Evolutionary conservation across 2,329 filamentous ascomycete genomes (phyloP), one percentile per base, ranked within the genome.

Genomic region (Emericellopsis atlantica): DNA sequence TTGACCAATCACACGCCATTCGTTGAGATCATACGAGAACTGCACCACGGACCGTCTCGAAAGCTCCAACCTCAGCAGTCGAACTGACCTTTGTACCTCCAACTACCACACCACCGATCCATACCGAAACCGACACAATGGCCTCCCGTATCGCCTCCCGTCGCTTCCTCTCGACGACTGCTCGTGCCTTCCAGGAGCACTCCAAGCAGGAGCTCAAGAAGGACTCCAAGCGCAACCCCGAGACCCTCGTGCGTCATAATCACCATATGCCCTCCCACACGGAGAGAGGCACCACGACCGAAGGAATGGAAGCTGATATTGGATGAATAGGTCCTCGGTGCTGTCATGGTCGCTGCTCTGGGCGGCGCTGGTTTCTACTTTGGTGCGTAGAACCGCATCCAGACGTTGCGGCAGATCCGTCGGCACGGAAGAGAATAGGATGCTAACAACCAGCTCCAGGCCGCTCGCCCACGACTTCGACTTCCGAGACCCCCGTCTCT

Each of bases 341-440:
- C 79, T 58, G 81, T 96, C 62, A 95, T 96, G 87, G 80, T 83
- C 54, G 81, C 81, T 61, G 84, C 86, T 54, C 84, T 95, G 58
- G 80, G 81, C 57, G 79, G 92, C 54, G 90, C 86, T 51, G 90
- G 90, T 60, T 94, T 81, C 79, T 87, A 89, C 69, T 85, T 92
- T 55, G 83, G 83, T 85, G 74, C 59, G 59, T 44, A 42, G 40
- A 32, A 40, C 23, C 23, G 39, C 40, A 43, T 44, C 36, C 21
- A 11, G n/a, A 14, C 7, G 23, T 4, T n/a, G 34, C 6, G 26
- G 23, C 11, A 26, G 14, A 18, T 29, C 26, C 12, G 4, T 29
- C 9, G 26, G 12, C 12, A 29, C 26, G 9, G 26, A 21, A 5
- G 26, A 23, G 4, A 11, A 33, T 14, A 15, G 32, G 14, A 8